Evolutionary conservation across 148 eudicot genomes (phyloP).

Genomic region (Rhododendron vialii): DNA sequence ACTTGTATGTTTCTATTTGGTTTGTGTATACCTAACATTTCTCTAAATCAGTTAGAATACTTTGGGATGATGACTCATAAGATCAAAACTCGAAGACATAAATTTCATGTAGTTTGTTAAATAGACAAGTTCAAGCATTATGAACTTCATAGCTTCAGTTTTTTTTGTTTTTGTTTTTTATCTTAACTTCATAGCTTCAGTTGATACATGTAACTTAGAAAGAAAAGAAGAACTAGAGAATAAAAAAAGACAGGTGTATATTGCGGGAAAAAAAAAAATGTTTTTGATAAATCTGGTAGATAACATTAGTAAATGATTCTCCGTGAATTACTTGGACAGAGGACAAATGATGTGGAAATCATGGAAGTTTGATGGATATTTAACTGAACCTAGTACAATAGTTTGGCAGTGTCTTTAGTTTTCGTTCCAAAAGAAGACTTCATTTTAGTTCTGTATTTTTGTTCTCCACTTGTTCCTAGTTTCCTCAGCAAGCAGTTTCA

Average conservation of each 20-base stretch:
- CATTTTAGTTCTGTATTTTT: background rate
- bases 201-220: background rate
- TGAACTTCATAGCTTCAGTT: conserved; percentile 2
- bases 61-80: background rate
- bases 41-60: background rate
- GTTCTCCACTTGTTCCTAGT: background rate
- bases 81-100: background rate
- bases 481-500: conserved; percentile 5
- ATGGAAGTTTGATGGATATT: background rate
- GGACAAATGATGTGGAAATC: too few relatives aligned
- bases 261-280: too few relatives aligned
- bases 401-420: background rate
- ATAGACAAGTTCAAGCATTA: background rate
- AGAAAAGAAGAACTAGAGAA: background rate
- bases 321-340: background rate
- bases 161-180: too few relatives aligned
- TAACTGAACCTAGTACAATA: background rate
- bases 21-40: background rate
- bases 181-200: background rate
- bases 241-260: background rate
- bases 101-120: background rate
- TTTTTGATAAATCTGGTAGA: background rate
- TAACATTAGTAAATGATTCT: background rate
- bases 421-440: background rate
- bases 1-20: background rate